Evolutionary conservation across 2,329 filamentous ascomycete species (phyloP), one percentile per base, ranked within the genome.

Genomic region (Aspergillus sp.): DNA sequence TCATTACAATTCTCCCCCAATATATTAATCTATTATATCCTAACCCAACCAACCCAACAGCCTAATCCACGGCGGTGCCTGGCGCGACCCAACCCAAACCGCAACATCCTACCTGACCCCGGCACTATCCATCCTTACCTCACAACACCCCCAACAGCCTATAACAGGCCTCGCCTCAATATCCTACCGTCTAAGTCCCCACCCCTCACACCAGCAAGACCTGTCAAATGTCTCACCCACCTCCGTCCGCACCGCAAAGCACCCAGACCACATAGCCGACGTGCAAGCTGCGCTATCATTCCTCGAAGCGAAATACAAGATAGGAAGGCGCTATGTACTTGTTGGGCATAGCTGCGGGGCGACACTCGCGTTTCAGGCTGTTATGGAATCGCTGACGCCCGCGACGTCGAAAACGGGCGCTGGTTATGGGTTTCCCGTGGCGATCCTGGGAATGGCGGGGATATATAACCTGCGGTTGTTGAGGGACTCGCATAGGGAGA

Each of bases 41-140:
- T 31, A 31, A 31, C 9, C 8, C 27, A 48, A 12, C 39, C 2
- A 44, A 24, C 21, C 55, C 45, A 40, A 55, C 52, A 77, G 75
- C 54, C 79, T 76, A 59, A 77, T 81, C 57, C 79, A 81, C 63
- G 79, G 79, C 44, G 79, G 79, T 54, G 79, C 78, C 62, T 81
- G 79, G 75, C 74, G 79, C 44, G 79, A 81, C 59, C 78, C 78
- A 50, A 67, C 64, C 11, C 68, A 77, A 39, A 75, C 73, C 12
- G 67, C 74, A 3, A 55, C 62, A 7, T 68, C 69, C 1, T 75
- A 80, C 52, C 57, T 63, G 60, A 60, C 69, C 8, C 68, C 70
- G 4, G 71, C 77, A 3, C 64, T 73, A 33, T 64, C 68, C 1
- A 59, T 68, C 43, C 69, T 78, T 11, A 69, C 73, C 61, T 19